Evolutionary conservation across 2,329 filamentous ascomycete species (phyloP).

Genomic region (Pyricularia grisea): DNA sequence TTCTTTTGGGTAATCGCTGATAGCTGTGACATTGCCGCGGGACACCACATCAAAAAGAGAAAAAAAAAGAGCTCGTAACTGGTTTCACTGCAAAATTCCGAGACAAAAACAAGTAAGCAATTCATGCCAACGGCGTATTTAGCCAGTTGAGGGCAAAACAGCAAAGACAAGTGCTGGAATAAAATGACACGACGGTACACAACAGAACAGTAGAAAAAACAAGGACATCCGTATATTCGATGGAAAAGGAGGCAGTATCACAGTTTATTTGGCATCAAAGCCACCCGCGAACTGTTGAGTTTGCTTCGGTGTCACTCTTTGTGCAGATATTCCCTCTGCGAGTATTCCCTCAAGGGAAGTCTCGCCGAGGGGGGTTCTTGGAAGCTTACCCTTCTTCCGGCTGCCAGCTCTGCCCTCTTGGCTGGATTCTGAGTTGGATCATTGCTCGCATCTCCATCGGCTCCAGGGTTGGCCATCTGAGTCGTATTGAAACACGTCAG

Average conservation of each 20-base stretch:
- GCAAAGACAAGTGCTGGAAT: background rate
- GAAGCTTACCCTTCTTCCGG: constrained; percentile 5
- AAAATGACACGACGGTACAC: background rate
- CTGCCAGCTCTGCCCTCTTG: constrained; percentile 20
- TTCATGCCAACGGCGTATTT: background rate
- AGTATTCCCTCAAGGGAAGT: background rate
- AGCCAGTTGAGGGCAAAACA: background rate
- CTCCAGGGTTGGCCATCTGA: constrained; percentile 35
- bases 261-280: background rate
- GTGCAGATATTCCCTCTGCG: background rate
- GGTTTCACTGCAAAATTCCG: background rate
- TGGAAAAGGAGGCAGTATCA: background rate
- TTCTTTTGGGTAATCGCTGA: too few species aligned
- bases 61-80: background rate
- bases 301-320: background rate
- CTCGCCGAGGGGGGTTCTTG: background rate
- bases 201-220: background rate
- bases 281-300: background rate
- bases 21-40: too few species aligned
- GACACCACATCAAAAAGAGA: background rate
- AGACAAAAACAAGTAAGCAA: background rate
- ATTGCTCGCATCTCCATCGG: constrained; percentile 31
- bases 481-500: constrained; percentile 4
- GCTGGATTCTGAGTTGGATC: constrained; percentile 33
- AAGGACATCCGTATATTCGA: background rate